These are phyloP conservation scores for Yamadazyma trypodendri DNA, from an alignment of 1,139 yeast genomes.

Conservation along the genomic window DNA sequence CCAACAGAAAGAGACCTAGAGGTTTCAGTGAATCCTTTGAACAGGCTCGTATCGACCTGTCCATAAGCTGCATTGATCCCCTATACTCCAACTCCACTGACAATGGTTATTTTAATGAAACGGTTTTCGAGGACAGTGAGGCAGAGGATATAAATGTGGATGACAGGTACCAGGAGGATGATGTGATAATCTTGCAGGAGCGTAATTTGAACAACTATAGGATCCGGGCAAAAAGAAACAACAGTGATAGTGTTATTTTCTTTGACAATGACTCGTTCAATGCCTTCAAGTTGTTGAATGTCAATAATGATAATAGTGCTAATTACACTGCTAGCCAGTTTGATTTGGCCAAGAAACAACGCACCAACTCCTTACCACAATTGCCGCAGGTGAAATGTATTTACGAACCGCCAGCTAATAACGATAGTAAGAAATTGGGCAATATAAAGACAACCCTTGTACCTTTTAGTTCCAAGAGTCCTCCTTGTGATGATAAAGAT, in stretches of 20 bases:
- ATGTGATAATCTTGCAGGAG: slow-evolving; percentile 36
- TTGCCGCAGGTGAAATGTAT: slow-evolving; percentile 54
- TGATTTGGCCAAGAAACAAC: slow-evolving; percentile 42
- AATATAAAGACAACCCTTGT: slow-evolving; percentile 41
- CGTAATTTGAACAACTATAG: slow-evolving; percentile 23
- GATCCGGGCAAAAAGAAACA: slow-evolving; percentile 28
- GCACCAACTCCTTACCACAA: slow-evolving; percentile 73
- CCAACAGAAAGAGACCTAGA: slow-evolving; percentile 48
- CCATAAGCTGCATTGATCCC: slow-evolving; percentile 4
- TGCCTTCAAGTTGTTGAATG: slow-evolving; percentile 47
- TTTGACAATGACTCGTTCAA: slow-evolving; percentile 41
- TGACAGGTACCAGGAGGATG: slow-evolving; percentile 28
- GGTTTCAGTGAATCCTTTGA: slow-evolving; percentile 46
- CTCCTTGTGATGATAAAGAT: slow-evolving; percentile 69
- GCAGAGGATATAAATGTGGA: slow-evolving; percentile 13
- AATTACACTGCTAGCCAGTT: slow-evolving; percentile 10
- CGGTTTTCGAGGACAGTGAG: slow-evolving; percentile 12
- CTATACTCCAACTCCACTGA: slow-evolving; percentile 1
- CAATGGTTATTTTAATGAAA: slow-evolving; percentile 8
- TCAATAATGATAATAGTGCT: slow-evolving; percentile 16
- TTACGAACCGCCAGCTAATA: slow-evolving; percentile 39
- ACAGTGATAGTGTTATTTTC: slow-evolving; percentile 38
- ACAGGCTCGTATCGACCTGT: background rate
- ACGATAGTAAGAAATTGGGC: slow-evolving; percentile 35
- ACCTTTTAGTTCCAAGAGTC: slow-evolving; percentile 38